These are phyloP conservation scores for Deinandra increscens DNA, from an alignment of 129 eudicot genomes.

Conservation along the genomic window DNA sequence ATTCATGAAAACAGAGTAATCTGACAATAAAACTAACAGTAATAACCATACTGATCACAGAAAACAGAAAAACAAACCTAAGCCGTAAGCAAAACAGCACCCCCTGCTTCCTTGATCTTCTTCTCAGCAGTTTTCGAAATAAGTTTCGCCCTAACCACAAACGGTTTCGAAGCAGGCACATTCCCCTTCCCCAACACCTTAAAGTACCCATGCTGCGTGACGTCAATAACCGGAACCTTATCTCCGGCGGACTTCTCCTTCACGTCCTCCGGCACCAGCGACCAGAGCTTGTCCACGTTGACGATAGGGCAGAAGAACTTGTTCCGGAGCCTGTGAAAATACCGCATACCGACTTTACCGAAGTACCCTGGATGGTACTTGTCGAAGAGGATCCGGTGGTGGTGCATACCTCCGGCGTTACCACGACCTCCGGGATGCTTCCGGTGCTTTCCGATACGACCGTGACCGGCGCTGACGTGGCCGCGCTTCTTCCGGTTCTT, in stretches of 20 bases:
- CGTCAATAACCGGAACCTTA: constrained; percentile 66
- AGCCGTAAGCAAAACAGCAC: constrained; percentile 80
- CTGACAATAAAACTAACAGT: constrained; percentile 21
- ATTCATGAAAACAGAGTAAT: constrained; percentile 23
- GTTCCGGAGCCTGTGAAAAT: constrained; percentile 74
- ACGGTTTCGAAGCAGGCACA: constrained; percentile 46
- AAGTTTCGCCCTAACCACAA: constrained; percentile 77
- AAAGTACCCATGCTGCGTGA: constrained; percentile 71
- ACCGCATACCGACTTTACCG: constrained; percentile 85
- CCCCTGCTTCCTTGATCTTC: constrained; percentile 89
- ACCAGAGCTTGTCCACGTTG: constrained; percentile 80
- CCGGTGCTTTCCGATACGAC: no score
- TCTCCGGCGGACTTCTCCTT: constrained; percentile 52
- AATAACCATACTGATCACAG: constrained; percentile 10
- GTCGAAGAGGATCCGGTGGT: no score
- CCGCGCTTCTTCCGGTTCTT: no score
- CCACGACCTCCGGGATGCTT: no score
- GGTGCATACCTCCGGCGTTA: no score
- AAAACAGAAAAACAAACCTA: constrained; percentile 40
- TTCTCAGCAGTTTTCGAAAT: constrained; percentile 74
- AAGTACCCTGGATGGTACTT: constrained; percentile 93
- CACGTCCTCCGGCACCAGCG: constrained; percentile 71
- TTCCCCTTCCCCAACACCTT: constrained; percentile 78
- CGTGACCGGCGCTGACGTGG: no score
- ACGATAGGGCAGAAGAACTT: constrained; percentile 81